Evolutionary conservation across 2,329 filamentous ascomycete species (phyloP).

Genomic region (Apiospora pterosperma): DNA sequence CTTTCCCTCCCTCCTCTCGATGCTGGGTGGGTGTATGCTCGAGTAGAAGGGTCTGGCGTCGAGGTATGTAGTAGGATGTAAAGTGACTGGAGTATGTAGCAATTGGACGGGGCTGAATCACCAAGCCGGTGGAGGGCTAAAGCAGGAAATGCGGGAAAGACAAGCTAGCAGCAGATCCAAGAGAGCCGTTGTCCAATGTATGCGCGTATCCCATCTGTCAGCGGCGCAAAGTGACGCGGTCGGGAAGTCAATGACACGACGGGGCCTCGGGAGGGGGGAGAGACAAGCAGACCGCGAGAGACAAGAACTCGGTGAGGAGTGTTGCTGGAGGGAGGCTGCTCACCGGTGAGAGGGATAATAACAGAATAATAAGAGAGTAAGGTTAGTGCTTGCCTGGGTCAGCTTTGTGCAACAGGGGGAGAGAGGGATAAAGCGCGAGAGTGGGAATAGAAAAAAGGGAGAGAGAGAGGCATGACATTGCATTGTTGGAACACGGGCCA

Average conservation of each 20-base stretch:
- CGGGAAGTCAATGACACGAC: neutral
- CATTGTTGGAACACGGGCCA: slow-evolving; percentile 3
- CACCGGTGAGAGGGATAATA: slow-evolving; percentile 3
- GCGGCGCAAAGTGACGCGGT: neutral
- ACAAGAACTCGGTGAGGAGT: neutral
- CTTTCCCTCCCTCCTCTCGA: neutral
- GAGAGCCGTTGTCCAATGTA: neutral
- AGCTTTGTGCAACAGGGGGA: slow-evolving; percentile 3
- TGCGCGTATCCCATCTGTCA: neutral
- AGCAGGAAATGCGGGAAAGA: neutral
- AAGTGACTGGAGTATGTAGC: neutral
- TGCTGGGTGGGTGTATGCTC: neutral
- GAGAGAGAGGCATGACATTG: neutral
- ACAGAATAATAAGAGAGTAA: slow-evolving; percentile 1
- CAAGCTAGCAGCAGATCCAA: slow-evolving; percentile 1
- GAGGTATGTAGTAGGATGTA: neutral
- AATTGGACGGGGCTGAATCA: neutral
- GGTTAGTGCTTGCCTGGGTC: neutral
- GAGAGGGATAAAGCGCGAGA: slow-evolving; percentile 1
- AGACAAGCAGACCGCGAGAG: neutral
- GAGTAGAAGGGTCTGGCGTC: neutral
- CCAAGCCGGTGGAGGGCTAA: neutral
- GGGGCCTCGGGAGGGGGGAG: neutral
- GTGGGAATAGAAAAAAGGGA: neutral
- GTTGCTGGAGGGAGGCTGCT: neutral